Evolutionary conservation across 352 stramenopile species (phyloP).

Genomic region (Phytopythium chamaehyphon): DNA sequence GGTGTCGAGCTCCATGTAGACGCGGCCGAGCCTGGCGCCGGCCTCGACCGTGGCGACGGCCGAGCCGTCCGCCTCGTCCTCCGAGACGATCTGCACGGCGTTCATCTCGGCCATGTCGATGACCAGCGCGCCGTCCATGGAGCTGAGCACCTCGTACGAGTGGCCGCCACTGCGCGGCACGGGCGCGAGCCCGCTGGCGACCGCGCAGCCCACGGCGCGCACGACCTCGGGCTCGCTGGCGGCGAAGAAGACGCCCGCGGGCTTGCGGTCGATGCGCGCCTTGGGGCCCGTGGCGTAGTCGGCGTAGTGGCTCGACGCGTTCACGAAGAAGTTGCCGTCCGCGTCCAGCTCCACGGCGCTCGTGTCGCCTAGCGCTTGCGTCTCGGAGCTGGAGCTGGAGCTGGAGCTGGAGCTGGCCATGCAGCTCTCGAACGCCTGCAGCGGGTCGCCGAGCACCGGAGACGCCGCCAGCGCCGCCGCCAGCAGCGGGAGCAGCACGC

Average conservation of each 20-base stretch:
- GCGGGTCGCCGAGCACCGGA: not conserved
- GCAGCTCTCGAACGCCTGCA: conserved; percentile 6
- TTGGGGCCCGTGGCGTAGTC: conserved; percentile 54
- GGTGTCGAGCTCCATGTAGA: conserved; percentile 43
- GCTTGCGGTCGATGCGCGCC: conserved; percentile 35
- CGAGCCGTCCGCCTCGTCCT: conserved; percentile 24
- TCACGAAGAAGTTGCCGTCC: conserved; percentile 32
- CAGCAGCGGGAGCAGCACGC: not conserved
- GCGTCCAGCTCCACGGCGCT: conserved; percentile 10
- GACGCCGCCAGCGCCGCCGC: not conserved
- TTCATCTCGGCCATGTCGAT: conserved; percentile 63
- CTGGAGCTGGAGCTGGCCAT: not conserved
- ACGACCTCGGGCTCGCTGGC: conserved; percentile 37
- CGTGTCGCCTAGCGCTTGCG: conserved; percentile 7
- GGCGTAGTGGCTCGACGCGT: conserved; percentile 25
- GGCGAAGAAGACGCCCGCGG: conserved; percentile 45
- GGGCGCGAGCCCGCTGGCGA: conserved; percentile 24
- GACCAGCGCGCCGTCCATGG: conserved; percentile 48
- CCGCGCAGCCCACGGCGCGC: conserved; percentile 31
- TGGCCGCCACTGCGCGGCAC: conserved; percentile 49
- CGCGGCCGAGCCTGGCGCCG: conserved; percentile 32
- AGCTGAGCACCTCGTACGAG: conserved; percentile 55
- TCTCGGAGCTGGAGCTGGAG: not conserved
- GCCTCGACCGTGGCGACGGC: conserved; percentile 33
- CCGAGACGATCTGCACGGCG: conserved; percentile 22